Percentiles rank a stretch among this genome's conserved stretches.
These are phyloP conservation scores for Russula virescens DNA, from an alignment of 768 basidiomycete genomes.

Conservation along the genomic window DNA sequence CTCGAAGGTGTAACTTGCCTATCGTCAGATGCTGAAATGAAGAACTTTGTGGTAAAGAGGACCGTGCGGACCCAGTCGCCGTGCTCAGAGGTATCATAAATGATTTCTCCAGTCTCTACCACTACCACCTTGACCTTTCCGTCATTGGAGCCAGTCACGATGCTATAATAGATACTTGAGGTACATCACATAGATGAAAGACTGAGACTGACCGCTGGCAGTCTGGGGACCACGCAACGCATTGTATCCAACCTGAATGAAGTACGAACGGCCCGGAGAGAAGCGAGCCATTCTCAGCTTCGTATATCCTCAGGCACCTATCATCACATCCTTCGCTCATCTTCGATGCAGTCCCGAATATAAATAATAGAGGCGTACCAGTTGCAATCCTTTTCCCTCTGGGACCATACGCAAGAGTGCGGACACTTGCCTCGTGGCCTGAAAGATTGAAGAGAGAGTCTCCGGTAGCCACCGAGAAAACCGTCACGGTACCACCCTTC, in stretches of 20 bases:
- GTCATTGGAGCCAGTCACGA: conserved; percentile 16
- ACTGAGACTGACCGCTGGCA: too few species aligned
- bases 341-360: neutral
- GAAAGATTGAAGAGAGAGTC: conserved; percentile 2
- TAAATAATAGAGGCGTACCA: conserved; percentile 26
- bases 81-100: conserved; percentile 16
- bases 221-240: conserved; percentile 30
- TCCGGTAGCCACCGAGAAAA: conserved; percentile 3
- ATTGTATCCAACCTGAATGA: conserved; percentile 23
- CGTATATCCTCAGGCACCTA: conserved; percentile 26
- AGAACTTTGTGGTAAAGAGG: neutral
- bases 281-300: too few species aligned
- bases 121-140: conserved; percentile 10
- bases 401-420: conserved; percentile 5
- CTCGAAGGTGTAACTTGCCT: neutral
- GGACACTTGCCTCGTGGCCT: neutral
- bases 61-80: conserved; percentile 11
- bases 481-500: neutral
- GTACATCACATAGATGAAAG: neutral
- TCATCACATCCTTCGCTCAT: conserved; percentile 19
- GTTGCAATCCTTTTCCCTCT: conserved; percentile 19
- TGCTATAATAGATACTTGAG: neutral
- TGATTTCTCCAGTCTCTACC: conserved; percentile 4
- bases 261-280: too few species aligned
- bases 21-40: conserved; percentile 13